phyloP scores from a whole-genome alignment of 2,329 filamentous ascomycete species.

The Botrytis sinoallii region DNA sequence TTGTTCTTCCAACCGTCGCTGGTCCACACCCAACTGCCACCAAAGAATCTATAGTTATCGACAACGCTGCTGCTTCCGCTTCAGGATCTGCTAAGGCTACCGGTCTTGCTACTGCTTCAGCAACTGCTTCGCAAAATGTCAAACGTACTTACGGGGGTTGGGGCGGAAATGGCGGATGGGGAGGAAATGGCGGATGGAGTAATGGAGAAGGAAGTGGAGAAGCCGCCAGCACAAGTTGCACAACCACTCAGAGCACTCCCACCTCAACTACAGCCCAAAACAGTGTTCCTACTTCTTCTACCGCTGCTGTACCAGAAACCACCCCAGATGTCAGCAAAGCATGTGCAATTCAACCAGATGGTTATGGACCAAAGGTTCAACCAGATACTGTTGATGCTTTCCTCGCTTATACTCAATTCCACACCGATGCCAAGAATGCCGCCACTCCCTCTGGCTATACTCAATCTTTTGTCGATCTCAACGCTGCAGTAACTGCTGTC shows the following conservation, averaged over 20 bases:
- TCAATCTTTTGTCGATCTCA: slow-evolving; percentile 35
- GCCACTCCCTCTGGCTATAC: slow-evolving; percentile 36
- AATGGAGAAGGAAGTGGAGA: not conserved
- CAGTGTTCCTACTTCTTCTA: not conserved
- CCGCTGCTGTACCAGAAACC: not conserved
- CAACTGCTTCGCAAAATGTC: not conserved
- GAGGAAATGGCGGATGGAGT: not conserved
- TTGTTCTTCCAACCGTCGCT: not conserved
- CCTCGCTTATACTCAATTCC: slow-evolving; percentile 28
- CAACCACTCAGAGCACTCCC: not conserved
- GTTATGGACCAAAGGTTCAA: slow-evolving; percentile 35
- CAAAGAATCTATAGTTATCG: not conserved
- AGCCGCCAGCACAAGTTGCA: not conserved
- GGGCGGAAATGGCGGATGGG: not conserved
- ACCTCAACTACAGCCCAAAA: not conserved
- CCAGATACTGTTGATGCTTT: slow-evolving; percentile 40
- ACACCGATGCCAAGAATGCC: slow-evolving; percentile 29
- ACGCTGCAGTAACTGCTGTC: slow-evolving; percentile 28
- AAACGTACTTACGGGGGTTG: not conserved
- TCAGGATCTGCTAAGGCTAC: slow-evolving; percentile 1
- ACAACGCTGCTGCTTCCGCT: not conserved
- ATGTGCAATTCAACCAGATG: slow-evolving; percentile 23
- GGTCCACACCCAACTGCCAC: slow-evolving; percentile 4
- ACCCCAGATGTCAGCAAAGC: slow-evolving; percentile 3
- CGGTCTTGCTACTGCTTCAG: not conserved